Conservation (phyloP, 73 alveolate genomes). For the Breviolum minutum region DNA sequence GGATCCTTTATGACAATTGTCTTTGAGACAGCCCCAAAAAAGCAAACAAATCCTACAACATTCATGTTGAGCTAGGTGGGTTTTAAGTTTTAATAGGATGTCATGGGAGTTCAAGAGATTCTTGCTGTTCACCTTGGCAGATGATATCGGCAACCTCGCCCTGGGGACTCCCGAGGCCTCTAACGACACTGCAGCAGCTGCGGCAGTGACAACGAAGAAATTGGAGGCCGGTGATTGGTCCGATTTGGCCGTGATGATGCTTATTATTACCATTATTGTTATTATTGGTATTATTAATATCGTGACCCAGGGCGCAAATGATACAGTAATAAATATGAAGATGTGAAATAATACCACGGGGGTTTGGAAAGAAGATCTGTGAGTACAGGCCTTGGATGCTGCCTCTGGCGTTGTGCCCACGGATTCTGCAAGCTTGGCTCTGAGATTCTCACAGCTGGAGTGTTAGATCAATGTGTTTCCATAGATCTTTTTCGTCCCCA, state of each 20-base stretch:
- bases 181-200: background rate
- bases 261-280: no score
- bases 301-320: background rate
- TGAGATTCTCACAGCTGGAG: background rate
- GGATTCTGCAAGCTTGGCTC: background rate
- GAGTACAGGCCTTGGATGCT: background rate
- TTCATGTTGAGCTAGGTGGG: no score
- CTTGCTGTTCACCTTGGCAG: no score
- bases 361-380: background rate
- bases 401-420: constrained; percentile 13
- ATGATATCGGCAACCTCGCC: no score
- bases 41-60: no score
- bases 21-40: no score
- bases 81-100: no score
- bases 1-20: no score
- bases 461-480: background rate
- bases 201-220: constrained; percentile 45
- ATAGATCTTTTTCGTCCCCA: background rate
- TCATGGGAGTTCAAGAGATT: no score
- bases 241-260: background rate
- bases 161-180: constrained; percentile 1
- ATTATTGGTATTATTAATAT: no score
- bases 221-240: constrained; percentile 21
- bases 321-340: no score
- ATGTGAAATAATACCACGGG: no score